Evolutionary conservation across 225 moss, liverwort and hornwort species (phyloP), one percentile per base, ranked within the genome.

Genomic region (Bryoerythrophyllum caledonicum): DNA sequence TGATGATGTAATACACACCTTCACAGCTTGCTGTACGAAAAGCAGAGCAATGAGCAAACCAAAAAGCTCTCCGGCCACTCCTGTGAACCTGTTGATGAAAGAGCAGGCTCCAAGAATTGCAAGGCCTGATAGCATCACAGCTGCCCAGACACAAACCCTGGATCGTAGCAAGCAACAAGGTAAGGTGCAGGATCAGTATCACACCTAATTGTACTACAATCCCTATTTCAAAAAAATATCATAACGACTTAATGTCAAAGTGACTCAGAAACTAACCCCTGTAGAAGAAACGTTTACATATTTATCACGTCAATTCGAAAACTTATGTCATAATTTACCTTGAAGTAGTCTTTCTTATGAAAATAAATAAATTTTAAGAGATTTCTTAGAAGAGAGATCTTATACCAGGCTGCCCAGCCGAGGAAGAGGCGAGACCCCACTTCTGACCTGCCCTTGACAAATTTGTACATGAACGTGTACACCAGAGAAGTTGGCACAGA

Each of bases 71-170:
- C 93, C 91, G 67, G 91, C 89, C 38, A 93, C 74, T 70, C 95
- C 81, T 2, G 93, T 96, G 65, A 96, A 93, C 83, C 90, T 84
- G 79, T 91, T 90, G 81, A 93, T 93, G 71, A 96, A 79, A 60
- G 85, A 86, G 63, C 93, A 91, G 28, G 91, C 95, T 76, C 95
- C 95, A 37, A 90, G 65, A 56, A 85, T 81, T 67, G 95, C 90
- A 58, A 96, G 79, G 23, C 83, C 58, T 35, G 85, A 71, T 74
- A 96, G 75, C 40, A 90, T 70, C 19, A 84, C 58, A 28, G 93
- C 81, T 68, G 95, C 74, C 95, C 95, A 93, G 64, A 91, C 86
- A 79, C 95, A 96, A 41, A 96, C 95, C 91, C 93, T 96, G 78
- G 64, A 84, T 13, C 14, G 64, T 70, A 43, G 79, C 12, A 71